A percentile compares a stretch with the other conserved stretches of the same genome.
phyloP scores from a whole-genome alignment of 805 yeast species.

The Cyberlindnera euphorbiiphila region DNA sequence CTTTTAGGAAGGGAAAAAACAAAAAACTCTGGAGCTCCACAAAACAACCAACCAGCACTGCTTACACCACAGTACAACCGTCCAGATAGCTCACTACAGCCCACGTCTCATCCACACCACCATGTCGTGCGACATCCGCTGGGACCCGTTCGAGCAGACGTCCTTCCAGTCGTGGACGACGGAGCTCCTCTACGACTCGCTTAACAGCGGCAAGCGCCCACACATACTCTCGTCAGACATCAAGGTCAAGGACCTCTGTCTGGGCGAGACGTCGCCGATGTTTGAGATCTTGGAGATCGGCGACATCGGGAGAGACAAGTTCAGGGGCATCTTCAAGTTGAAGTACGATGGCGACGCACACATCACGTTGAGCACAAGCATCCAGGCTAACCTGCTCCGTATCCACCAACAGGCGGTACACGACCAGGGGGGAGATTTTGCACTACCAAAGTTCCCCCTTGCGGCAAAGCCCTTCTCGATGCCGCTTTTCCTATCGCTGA shows the following conservation, averaged over 20 bases:
- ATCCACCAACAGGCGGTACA: constrained; percentile 42
- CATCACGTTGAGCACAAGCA: constrained; percentile 70
- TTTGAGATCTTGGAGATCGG: constrained; percentile 82
- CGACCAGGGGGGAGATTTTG: constrained; percentile 42
- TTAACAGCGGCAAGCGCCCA: constrained; percentile 71
- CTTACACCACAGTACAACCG: neutral
- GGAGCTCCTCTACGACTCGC: constrained; percentile 63
- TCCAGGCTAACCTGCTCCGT: constrained; percentile 79
- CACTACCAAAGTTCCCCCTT: constrained; percentile 62
- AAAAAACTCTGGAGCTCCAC: too few relatives aligned
- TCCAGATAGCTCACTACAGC: neutral
- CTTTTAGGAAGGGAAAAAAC: too few relatives aligned
- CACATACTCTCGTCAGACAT: constrained; percentile 67
- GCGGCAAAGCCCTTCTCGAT: constrained; percentile 68
- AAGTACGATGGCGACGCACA: constrained; percentile 73
- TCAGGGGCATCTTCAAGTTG: constrained; percentile 78
- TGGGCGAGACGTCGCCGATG: constrained; percentile 71
- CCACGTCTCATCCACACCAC: neutral
- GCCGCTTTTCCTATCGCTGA: constrained; percentile 71
- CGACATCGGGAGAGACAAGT: constrained; percentile 69
- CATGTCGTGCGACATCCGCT: constrained; percentile 78
- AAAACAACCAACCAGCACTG: neutral
- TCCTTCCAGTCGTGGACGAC: constrained; percentile 58
- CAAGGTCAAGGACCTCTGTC: constrained; percentile 60
- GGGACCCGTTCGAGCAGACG: constrained; percentile 70